A percentile compares a stretch with the other conserved stretches of the same genome.
Evolutionary conservation across 148 eudicot genomes (phyloP).

Genomic region (Rhododendron williamsianum): DNA sequence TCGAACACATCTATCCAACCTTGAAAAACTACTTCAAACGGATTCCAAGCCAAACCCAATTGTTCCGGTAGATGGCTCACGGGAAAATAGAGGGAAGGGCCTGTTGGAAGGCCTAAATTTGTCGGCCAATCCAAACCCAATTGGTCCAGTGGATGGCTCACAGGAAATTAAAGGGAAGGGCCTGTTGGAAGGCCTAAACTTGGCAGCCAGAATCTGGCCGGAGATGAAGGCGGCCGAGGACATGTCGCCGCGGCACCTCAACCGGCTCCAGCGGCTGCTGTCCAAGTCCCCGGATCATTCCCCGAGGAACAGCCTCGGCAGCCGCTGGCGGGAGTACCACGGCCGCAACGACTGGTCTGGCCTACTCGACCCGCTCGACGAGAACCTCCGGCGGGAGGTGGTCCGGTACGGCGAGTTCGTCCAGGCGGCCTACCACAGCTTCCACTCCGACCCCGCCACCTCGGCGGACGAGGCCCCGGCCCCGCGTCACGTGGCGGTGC

Average conservation of each 20-base stretch:
- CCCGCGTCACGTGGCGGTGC: conserved; percentile 46
- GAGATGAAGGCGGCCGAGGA: conserved; percentile 63
- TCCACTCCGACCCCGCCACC: conserved; percentile 76
- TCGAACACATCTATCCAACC: conserved; percentile 44
- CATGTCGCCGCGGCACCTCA: conserved; percentile 66
- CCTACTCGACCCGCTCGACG: conserved; percentile 86
- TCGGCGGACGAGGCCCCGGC: conserved; percentile 24
- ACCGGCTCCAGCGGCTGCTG: conserved; percentile 54
- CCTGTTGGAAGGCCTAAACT: conserved; percentile 34
- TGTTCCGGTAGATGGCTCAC: background rate
- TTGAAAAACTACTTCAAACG: conserved; percentile 51
- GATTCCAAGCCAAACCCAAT: background rate
- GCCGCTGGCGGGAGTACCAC: conserved; percentile 82
- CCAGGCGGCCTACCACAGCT: conserved; percentile 84
- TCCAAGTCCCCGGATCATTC: conserved; percentile 59
- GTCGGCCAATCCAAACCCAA: conserved; percentile 18
- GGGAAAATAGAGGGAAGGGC: conserved; percentile 17
- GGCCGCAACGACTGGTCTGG: conserved; percentile 81
- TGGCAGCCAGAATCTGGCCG: conserved; percentile 57
- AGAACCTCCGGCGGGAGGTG: conserved; percentile 90
- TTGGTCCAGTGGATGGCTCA: background rate
- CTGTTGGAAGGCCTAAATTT: conserved; percentile 40
- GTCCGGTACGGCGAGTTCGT: conserved; percentile 87
- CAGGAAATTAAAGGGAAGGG: conserved; percentile 18
- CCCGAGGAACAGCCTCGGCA: conserved; percentile 64